Conservation (phyloP, 1,139 yeast species). For the Candida buenavistaensis region DNA sequence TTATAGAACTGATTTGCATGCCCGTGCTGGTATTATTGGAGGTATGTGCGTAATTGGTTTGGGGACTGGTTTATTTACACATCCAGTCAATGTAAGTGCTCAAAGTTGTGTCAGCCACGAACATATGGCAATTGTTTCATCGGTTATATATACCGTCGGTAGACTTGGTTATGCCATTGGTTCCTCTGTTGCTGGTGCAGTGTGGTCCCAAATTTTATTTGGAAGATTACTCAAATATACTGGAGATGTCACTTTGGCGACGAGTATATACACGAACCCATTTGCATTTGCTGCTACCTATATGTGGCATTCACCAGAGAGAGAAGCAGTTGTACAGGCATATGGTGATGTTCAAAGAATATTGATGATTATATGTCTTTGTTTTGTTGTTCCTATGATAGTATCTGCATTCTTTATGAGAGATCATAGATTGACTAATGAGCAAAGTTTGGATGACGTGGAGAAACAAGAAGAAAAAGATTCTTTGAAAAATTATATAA, state of each 20-base stretch:
- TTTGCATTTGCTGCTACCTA: constrained; percentile 25
- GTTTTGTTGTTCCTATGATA: constrained; percentile 36
- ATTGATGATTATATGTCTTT: constrained; percentile 31
- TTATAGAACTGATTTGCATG: constrained; percentile 29
- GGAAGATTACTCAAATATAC: constrained; percentile 18
- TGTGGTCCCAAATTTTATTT: constrained; percentile 36
- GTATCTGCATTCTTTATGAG: constrained; percentile 31
- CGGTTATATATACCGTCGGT: constrained; percentile 33
- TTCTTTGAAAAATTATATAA: constrained; percentile 6
- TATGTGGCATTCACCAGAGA: constrained; percentile 35
- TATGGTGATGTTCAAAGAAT: constrained; percentile 36
- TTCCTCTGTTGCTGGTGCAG: constrained; percentile 37
- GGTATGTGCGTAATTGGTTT: constrained; percentile 34
- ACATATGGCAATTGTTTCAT: constrained; percentile 37
- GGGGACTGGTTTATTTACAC: constrained; percentile 39
- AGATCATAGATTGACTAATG: constrained; percentile 30
- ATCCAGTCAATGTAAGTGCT: constrained; percentile 33
- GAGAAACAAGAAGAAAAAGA: constrained; percentile 14
- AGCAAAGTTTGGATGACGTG: constrained; percentile 19
- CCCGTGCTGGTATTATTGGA: constrained; percentile 36
- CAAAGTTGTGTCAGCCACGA: constrained; percentile 38
- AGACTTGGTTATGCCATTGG: constrained; percentile 40
- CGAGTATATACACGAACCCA: constrained; percentile 29
- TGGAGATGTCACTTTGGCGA: constrained; percentile 23
- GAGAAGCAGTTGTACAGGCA: constrained; percentile 31